phyloP scores from a whole-genome alignment of 108 stramenopile species.

The Poteriospumella lacustris region DNA sequence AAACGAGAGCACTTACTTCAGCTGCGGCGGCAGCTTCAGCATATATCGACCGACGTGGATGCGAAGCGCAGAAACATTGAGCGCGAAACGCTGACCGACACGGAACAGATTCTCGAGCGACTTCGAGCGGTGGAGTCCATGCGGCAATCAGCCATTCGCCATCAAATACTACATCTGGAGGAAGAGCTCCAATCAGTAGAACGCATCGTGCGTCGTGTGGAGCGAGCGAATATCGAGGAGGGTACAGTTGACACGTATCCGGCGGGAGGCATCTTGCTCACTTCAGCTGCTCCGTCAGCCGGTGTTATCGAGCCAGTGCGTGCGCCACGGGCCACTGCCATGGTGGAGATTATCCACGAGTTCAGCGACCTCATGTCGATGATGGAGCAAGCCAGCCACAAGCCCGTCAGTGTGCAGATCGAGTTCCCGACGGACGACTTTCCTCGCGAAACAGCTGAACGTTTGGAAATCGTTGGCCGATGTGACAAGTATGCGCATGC shows the following conservation, averaged over 20 bases:
- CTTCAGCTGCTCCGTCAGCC: background rate
- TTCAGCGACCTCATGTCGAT: background rate
- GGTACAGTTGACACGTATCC: background rate
- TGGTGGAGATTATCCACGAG: constrained; percentile 28
- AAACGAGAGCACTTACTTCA: background rate
- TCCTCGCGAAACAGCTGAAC: background rate
- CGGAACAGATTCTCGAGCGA: constrained; percentile 13
- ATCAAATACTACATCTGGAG: constrained; percentile 22
- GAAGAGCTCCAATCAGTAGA: background rate
- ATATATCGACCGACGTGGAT: background rate
- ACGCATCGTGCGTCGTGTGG: constrained; percentile 4
- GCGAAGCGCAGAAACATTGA: constrained; percentile 1
- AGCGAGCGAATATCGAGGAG: background rate
- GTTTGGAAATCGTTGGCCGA: constrained; percentile 1
- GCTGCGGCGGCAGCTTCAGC: background rate
- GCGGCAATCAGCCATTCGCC: constrained; percentile 1
- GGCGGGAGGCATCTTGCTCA: background rate
- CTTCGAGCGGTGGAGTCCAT: constrained; percentile 13
- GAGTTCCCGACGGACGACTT: constrained; percentile 30
- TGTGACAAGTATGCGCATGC: constrained; percentile 19
- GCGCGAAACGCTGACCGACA: background rate
- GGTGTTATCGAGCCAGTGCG: background rate
- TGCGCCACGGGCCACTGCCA: background rate
- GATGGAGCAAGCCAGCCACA: background rate
- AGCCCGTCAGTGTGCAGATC: constrained; percentile 6